phyloP scores from a whole-genome alignment of 192 early-diverging fungal genomes.

The Podila verticillata region DNA sequence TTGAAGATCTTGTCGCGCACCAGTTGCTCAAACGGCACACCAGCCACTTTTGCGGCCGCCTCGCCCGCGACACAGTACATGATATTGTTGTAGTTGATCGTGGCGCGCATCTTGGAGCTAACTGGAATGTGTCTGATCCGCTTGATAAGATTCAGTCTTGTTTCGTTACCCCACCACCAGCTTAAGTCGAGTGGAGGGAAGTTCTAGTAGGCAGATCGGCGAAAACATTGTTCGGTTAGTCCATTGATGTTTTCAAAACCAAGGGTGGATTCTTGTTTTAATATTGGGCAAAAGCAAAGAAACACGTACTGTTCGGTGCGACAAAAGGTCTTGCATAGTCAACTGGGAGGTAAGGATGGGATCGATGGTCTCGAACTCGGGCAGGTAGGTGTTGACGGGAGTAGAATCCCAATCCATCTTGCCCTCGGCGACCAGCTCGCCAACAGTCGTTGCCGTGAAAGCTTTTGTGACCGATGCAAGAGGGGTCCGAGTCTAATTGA shows the following conservation, averaged over 20 bases:
- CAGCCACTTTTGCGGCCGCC: constrained; percentile 9
- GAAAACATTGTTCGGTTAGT: too few species aligned
- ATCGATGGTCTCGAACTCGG: too few species aligned
- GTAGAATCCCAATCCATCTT: constrained; percentile 14
- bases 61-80: constrained; percentile 26
- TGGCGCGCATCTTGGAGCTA: background rate
- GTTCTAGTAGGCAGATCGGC: too few species aligned
- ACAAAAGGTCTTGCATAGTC: too few species aligned
- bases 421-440: constrained; percentile 13
- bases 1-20: constrained; percentile 15
- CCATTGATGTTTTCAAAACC: too few species aligned
- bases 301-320: too few species aligned
- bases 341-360: too few species aligned
- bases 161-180: too few species aligned
- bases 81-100: constrained; percentile 8
- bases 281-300: background rate
- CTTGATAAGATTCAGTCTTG: constrained; percentile 8
- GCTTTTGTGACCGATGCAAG: constrained; percentile 20
- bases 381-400: too few species aligned
- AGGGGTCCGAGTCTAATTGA: background rate
- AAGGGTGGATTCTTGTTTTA: background rate
- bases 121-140: constrained; percentile 4
- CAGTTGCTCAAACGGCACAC: constrained; percentile 5
- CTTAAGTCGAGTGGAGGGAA: too few species aligned
- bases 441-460: constrained; percentile 9